Evolutionary conservation across 768 basidiomycete species (phyloP), one percentile per base, ranked within the genome.

Genomic region (Xerocomus spinulosus): DNA sequence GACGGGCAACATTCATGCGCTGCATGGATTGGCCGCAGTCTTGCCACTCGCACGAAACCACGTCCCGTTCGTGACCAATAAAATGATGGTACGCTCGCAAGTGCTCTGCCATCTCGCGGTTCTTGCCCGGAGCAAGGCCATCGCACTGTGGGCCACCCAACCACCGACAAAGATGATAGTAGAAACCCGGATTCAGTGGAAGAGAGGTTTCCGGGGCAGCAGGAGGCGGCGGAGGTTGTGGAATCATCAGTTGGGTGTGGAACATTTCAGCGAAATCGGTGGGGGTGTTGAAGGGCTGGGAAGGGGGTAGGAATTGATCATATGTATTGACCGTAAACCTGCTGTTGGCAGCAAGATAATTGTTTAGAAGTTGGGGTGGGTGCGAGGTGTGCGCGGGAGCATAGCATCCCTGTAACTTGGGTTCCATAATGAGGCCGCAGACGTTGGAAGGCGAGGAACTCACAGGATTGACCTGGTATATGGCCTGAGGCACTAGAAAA

Each of bases 51-150:
- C 63, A 64, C 5, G 32, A 47, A 9, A 64, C 63, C 0, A 25
- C 18, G 14, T 64, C 63, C 23, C 63, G 51, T 24, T 64, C 63
- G 42, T 63, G 64, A 9, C 63, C 63, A 15, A 61, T 15, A 3
- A 64, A 66, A 5, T 30, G 34, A 34, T 64, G 63, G 3, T 14
- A 43, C 0, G 32, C 42, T 2, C 63, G 53, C 6, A 64, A 41
- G 28, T 64, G 63, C 14, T 64, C 63, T 2, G 54, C 58, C 63
- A 64, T 64, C 21, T 64, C 63, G n/a, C 63, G 56, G 39, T 66
- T 64, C 26, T 39, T 63, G 3, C 63, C 63, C 1, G 63, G 63
- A 30, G 58, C 63, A 6, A 18, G 28, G 26, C 58, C 63, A 21
- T 54, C 32, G 46, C 63, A 64, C 9, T 0, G 47, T 15, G 61